Evolutionary conservation across 2,329 filamentous ascomycete species (phyloP), one percentile per base, ranked within the genome.

Genomic region (Bipolaris sorokiniana): DNA sequence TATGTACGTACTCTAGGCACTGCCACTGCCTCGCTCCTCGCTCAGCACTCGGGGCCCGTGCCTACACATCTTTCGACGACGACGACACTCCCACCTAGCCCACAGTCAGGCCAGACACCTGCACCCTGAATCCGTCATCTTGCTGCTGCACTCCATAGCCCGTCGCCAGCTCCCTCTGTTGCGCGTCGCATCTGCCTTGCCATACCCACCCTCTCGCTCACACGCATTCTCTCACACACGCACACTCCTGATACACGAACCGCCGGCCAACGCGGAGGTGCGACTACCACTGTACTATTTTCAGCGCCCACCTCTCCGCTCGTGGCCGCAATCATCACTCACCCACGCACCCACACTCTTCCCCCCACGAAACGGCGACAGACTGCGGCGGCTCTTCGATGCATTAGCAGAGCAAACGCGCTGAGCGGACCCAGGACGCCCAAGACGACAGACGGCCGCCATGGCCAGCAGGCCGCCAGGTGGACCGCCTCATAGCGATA

Each of bases 391-490:
- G 26, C 26, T 58, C 59, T 68, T 67, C 47, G 61, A 76, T 71
- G 72, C 66, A 55, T 56, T 44, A 58, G 59, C 49, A 60, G 52
- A 46, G 59, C 55, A 66, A 56, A 58, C 60, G 56, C 50, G 61
- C 62, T 67, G 66, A 62, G 63, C 54, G 62, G 64, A 71, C 64
- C 64, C 54, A 31, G 34, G 50, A 48, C 49, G 58, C 58, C 54
- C 49, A 47, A 49, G 57, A 52, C 53, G 33, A 59, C 56, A 55
- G 59, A 59, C 65, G 69, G 72, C 72, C 69, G 74, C 67, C 55
- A 82, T 82, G 80, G 78, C 79, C 74, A 83, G 83, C 75, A 82
- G 84, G 80, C 83, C 83, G 71, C 79, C 80, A 71, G 80, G 79
- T 75, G 77, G 77, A 75, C 78, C 79, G 74, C 76, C 78, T 72